These are phyloP conservation scores for Aureobasidium musti DNA, from an alignment of 2,329 filamentous ascomycete genomes.

Conservation along the genomic window DNA sequence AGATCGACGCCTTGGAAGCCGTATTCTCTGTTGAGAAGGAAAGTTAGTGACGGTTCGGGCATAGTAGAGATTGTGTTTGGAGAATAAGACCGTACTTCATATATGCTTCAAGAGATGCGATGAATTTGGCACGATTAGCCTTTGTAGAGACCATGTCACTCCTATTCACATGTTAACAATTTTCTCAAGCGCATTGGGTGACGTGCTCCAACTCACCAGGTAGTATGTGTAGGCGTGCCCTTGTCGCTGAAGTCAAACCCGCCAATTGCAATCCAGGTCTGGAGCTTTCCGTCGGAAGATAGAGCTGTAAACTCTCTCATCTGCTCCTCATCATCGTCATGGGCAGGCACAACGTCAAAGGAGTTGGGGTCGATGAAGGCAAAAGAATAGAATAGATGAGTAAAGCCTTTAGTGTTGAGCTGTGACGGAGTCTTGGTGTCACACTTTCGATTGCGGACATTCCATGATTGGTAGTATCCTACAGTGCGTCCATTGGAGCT, in stretches of 20 bases:
- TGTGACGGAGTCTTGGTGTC: neutral
- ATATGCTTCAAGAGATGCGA: conserved; percentile 18
- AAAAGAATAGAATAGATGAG: conserved; percentile 1
- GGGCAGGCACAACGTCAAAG: neutral
- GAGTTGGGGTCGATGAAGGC: neutral
- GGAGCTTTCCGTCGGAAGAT: neutral
- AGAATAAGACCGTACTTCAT: conserved; percentile 19
- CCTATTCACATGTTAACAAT: no score
- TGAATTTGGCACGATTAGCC: neutral
- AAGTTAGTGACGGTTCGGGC: no score
- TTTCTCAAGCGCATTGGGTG: no score
- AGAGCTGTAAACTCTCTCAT: neutral
- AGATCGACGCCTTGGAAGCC: conserved; percentile 34
- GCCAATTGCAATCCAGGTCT: neutral
- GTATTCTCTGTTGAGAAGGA: no score
- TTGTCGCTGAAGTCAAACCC: neutral
- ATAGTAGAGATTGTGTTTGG: no score
- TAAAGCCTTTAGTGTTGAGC: neutral
- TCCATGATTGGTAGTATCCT: conserved; percentile 1
- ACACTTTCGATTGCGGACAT: neutral
- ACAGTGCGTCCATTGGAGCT: neutral
- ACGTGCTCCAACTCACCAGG: no score
- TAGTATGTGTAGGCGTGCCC: neutral
- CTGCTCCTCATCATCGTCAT: neutral
- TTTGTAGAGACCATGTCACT: conserved; percentile 14